Evolutionary conservation across 441 rosid genomes (phyloP).

Genomic region (Aquilaria agallochum): DNA sequence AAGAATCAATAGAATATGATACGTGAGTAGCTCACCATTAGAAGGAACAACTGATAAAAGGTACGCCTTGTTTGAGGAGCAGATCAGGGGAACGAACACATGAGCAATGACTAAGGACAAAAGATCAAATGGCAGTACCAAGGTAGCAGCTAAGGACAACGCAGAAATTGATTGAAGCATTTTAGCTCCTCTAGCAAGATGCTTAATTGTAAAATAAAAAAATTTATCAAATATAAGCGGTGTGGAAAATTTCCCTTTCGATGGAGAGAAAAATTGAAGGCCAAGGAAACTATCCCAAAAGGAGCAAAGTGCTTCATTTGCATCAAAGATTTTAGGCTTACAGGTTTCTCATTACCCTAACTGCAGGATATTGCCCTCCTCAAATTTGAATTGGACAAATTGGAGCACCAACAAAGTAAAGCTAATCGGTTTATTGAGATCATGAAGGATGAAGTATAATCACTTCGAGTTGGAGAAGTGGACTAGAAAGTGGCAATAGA

Average conservation of each 20-base stretch:
- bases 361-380: conserved; percentile 29
- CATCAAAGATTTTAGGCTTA: conserved; percentile 24
- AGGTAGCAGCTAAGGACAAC: too few species aligned
- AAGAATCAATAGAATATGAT: too few species aligned
- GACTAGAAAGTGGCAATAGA: too few species aligned
- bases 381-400: conserved; percentile 41
- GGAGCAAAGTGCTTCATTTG: conserved; percentile 32
- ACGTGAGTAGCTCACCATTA: too few species aligned
- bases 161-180: too few species aligned
- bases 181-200: too few species aligned
- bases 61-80: too few species aligned
- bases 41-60: too few species aligned
- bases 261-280: conserved; percentile 23
- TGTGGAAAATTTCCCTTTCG: conserved; percentile 23
- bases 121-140: too few species aligned
- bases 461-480: too few species aligned
- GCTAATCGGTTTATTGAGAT: conserved; percentile 55
- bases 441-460: conserved; percentile 25
- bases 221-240: conserved; percentile 26
- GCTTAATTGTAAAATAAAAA: too few species aligned
- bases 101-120: conserved; percentile 23
- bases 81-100: too few species aligned
- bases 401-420: conserved; percentile 49
- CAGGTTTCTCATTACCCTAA: conserved; percentile 26
- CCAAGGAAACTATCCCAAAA: conserved; percentile 21